phyloP scores from a whole-genome alignment of 805 yeast species.

The Saccharomycopsis vini region DNA sequence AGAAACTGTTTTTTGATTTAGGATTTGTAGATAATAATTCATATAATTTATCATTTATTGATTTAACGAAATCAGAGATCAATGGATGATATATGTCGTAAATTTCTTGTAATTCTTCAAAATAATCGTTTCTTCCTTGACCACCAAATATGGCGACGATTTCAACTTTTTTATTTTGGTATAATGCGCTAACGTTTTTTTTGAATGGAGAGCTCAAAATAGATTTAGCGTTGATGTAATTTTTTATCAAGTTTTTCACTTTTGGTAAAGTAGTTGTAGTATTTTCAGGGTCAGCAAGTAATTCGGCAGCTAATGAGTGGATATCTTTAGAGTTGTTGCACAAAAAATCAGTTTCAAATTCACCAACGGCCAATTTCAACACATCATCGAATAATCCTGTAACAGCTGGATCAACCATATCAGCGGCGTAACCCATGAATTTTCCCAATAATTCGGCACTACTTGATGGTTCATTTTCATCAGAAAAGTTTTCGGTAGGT shows the following conservation, averaged over 20 bases:
- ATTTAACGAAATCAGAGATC: slow-evolving; percentile 58
- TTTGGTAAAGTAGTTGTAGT: slow-evolving; percentile 62
- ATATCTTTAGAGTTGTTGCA: slow-evolving; percentile 59
- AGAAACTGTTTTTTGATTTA: slow-evolving; percentile 77
- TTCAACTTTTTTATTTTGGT: slow-evolving; percentile 46
- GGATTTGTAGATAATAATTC: slow-evolving; percentile 60
- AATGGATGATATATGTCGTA: slow-evolving; percentile 71
- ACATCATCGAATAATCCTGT: slow-evolving; percentile 61
- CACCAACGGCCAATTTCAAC: slow-evolving; percentile 59
- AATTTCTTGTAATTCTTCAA: slow-evolving; percentile 87
- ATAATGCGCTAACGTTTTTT: slow-evolving; percentile 48
- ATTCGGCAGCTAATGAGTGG: slow-evolving; percentile 75
- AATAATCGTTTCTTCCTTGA: slow-evolving; percentile 98
- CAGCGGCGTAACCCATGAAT: slow-evolving; percentile 68
- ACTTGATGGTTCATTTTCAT: slow-evolving; percentile 80
- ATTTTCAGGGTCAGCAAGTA: slow-evolving; percentile 44
- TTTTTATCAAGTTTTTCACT: slow-evolving; percentile 64
- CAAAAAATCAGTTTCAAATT: slow-evolving; percentile 76
- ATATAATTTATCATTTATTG: slow-evolving; percentile 61
- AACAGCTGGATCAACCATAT: slow-evolving; percentile 34
- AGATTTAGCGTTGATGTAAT: slow-evolving; percentile 60
- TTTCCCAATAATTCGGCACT: slow-evolving; percentile 77
- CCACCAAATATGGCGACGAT: slow-evolving; percentile 93
- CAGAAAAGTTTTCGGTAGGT: slow-evolving; percentile 76
- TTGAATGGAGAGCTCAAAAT: slow-evolving; percentile 41